Conservation (phyloP, 169 alveolate genomes). For the Plasmodium malariae region DNA sequence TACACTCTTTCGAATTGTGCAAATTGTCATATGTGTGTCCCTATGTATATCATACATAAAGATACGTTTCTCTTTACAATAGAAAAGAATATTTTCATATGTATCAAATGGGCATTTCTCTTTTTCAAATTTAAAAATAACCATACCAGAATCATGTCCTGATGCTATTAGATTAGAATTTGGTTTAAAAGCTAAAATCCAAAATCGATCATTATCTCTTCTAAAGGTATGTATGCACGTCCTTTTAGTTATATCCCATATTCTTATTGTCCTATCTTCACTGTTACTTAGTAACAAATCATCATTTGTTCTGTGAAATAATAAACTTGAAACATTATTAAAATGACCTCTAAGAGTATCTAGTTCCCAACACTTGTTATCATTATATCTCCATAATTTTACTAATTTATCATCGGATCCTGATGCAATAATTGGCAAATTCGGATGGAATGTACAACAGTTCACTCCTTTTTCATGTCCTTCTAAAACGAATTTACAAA, state of each 20-base stretch:
- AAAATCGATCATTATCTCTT: conserved; percentile 95
- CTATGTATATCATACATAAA: conserved; percentile 82
- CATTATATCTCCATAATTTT: conserved; percentile 95
- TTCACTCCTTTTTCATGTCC: conserved; percentile 98
- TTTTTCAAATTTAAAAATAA: conserved; percentile 90
- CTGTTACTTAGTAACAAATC: conserved; percentile 91
- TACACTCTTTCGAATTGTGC: conserved; percentile 51
- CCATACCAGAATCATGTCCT: conserved; percentile 95
- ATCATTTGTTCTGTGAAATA: conserved; percentile 94
- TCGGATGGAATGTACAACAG: conserved; percentile 96
- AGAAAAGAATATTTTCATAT: conserved; percentile 81
- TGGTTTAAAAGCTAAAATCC: conserved; percentile 93
- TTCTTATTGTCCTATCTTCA: conserved; percentile 95
- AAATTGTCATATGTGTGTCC: conserved; percentile 5
- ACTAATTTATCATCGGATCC: conserved; percentile 96
- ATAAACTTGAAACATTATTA: conserved; percentile 94
- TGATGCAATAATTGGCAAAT: conserved; percentile 91
- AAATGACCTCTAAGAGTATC: conserved; percentile 95
- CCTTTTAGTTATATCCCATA: conserved; percentile 96
- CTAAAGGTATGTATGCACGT: conserved; percentile 89
- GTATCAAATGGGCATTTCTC: conserved; percentile 87
- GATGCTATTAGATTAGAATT: conserved; percentile 93
- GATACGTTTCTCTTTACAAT: conserved; percentile 86
- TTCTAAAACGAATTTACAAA: conserved; percentile 92
- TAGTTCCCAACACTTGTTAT: conserved; percentile 94